Evolutionary conservation across 23 red algal species (phyloP), one percentile per base, ranked within the genome.

Genomic region (Cyanidioschyzon merolae): DNA sequence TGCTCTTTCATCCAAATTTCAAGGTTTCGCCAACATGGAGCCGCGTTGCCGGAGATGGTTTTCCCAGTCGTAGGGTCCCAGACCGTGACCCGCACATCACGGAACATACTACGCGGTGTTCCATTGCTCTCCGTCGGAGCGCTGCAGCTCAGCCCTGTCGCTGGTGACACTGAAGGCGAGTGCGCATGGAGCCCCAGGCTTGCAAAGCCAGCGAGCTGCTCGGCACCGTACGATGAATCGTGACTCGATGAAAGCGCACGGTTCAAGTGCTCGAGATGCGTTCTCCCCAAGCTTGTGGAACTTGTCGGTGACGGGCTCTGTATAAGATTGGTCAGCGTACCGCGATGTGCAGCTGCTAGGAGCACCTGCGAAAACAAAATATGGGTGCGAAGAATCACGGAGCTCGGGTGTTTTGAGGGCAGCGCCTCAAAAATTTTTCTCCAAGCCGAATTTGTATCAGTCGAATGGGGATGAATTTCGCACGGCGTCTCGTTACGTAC

Each of bases 41-140:
- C 94, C 24, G 94, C 94, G 77, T 98, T 98, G 31, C 94, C 94
- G 2, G 88, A 92, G 37, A 98, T 83, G 0, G 94, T 98, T 3
- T 88, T 50, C 37, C 94, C 88, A 17, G 89, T 98, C 15, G 57
- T 57, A 25, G 94, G 94, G 39, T 98, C 89, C 94, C 94, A 98
- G 50, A 98, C 94, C 24, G 94, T 98, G 58, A 98, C 77, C 30
- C 94, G 83, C 0, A 84, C 87, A 58, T 98, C 94, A 21, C 94
- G 88, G 58, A 41, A 82, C 12, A 54, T 21, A 21, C 21, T 54
- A 15, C 45, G 45, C 21, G 45, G 45, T 15, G 21, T 7, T 21
- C 12, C 21, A 15, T 54, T 7, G 7, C 45, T 21, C 12, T 54
- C 45, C 7, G 45, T 21, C 7, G 45, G 45, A 21, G 45, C 45